These are phyloP conservation scores for Metschnikowia reukaufii DNA, from an alignment of 805 yeast species.

Conservation along the genomic window DNA sequence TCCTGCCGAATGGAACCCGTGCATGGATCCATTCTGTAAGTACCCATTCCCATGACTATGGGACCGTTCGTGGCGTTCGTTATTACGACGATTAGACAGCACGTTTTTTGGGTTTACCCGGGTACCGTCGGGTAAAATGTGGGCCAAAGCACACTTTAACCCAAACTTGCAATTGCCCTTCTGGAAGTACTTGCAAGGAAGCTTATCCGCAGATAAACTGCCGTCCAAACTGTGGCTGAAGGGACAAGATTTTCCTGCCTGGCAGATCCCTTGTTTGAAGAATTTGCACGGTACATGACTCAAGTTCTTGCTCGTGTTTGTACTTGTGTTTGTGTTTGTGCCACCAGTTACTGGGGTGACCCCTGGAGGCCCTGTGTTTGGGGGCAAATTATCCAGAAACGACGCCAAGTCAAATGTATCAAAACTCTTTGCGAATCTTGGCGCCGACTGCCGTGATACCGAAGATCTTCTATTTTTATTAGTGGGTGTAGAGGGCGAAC, in stretches of 20 bases:
- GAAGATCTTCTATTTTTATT: slow-evolving; percentile 1
- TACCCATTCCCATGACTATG: not conserved
- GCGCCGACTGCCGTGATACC: slow-evolving; percentile 1
- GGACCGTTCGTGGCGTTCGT: slow-evolving; percentile 9
- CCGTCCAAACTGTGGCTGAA: slow-evolving; percentile 76
- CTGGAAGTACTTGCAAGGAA: slow-evolving; percentile 89
- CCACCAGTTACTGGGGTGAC: slow-evolving; percentile 11
- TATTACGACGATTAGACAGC: slow-evolving; percentile 12
- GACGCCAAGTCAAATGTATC: slow-evolving; percentile 13
- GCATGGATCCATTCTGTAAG: not conserved
- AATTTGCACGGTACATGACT: slow-evolving; percentile 97
- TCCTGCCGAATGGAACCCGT: not conserved
- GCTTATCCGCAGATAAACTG: slow-evolving; percentile 48
- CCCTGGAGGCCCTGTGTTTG: slow-evolving; percentile 21
- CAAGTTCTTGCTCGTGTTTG: slow-evolving; percentile 49
- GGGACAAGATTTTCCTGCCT: slow-evolving; percentile 91
- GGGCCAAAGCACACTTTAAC: slow-evolving; percentile 90
- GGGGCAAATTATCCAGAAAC: slow-evolving; percentile 17
- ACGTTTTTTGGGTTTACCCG: slow-evolving; percentile 54
- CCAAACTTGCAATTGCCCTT: slow-evolving; percentile 98
- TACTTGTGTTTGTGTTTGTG: slow-evolving; percentile 5
- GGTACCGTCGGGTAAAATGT: slow-evolving; percentile 85
- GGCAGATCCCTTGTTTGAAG: slow-evolving; percentile 88
- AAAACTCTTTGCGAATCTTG: slow-evolving; percentile 4
- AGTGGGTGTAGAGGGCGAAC: not conserved